phyloP scores from a whole-genome alignment of 2,329 filamentous ascomycete species.

The Trichoderma sp. region DNA sequence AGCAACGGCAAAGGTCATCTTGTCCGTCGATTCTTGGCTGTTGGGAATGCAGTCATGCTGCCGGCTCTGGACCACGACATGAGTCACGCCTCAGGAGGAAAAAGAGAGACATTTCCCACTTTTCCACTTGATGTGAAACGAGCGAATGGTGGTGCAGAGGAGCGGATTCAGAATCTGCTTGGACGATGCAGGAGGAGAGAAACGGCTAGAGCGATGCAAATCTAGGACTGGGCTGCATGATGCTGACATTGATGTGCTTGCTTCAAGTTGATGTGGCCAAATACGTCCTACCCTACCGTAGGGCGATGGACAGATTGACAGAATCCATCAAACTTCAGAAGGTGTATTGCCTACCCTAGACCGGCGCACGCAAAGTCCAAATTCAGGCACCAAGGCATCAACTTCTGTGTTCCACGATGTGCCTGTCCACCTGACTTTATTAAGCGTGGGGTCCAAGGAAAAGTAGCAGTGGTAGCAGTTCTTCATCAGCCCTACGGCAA shows the following conservation, averaged over 20 bases:
- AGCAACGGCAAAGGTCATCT: neutral
- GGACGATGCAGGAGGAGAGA: neutral
- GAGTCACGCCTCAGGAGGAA: constrained; percentile 3
- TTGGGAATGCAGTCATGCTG: neutral
- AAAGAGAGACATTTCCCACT: neutral
- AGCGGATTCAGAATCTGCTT: neutral
- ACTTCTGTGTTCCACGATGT: constrained; percentile 1
- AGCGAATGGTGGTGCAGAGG: neutral
- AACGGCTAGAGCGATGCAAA: neutral
- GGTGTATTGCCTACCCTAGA: neutral
- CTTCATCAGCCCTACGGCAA: constrained; percentile 20
- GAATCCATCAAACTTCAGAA: neutral
- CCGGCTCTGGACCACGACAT: neutral
- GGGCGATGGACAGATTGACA: neutral
- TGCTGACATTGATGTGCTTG: neutral
- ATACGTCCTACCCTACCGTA: constrained; percentile 1
- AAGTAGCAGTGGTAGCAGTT: constrained; percentile 5
- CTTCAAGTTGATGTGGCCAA: neutral
- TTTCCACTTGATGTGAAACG: neutral
- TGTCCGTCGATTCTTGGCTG: neutral
- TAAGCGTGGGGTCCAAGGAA: constrained; percentile 6
- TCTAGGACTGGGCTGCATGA: constrained; percentile 4
- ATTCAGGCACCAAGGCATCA: constrained; percentile 7
- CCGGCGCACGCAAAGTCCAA: neutral
- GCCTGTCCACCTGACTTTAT: constrained; percentile 10